Evolutionary conservation across 2,329 filamentous ascomycete species (phyloP), one percentile per base, ranked within the genome.

Genomic region (Huntiella abstrusa): DNA sequence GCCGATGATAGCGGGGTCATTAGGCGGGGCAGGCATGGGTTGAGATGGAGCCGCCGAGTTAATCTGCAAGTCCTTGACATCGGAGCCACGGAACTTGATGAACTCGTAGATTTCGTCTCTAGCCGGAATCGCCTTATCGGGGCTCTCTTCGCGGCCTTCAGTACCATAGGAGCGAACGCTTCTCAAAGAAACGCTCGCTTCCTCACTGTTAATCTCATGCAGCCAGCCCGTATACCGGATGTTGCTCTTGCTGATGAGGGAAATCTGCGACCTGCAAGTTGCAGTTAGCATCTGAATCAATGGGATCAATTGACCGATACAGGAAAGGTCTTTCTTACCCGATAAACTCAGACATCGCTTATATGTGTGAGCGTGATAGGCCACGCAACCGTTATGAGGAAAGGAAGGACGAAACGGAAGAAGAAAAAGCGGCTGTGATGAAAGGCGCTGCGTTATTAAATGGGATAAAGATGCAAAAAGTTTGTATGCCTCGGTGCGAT

Each of bases 201-300:
- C 83, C 63, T 94, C 87, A 52, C 88, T 93, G 64, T 95, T 95
- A 73, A 98, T 98, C 63, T 95, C 84, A 66, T 95, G 86, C 45
- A 98, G 77, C 46, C 83, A 88, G 55, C 91, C 91, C 59, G 93
- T 84, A 68, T 96, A 96, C 83, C 87, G 83, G 66, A 95, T 94
- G 67, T 94, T 86, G 64, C 85, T 94, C 70, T 88, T 92, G 51
- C 87, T 95, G 65, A 95, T 91, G 67, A 95, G 77, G 52, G 86
- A 94, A 70, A 95, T 95, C 62, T 83, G 81, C 65, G 87, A 83
- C 66, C 85, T 87, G 64, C 56, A 53, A 49, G 37, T 48, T 48
- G 49, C 16, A 49, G 58, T 61, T 53, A 62, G 59, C 55, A 55
- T 48, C 49, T 50, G 49, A 48, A 43, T 48, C 34, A n/a, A 32